A percentile compares a stretch with the other conserved stretches of the same genome.
Evolutionary conservation across 1,284 basidiomycete genomes (phyloP).

Genomic region (Neolentinus lepideus): DNA sequence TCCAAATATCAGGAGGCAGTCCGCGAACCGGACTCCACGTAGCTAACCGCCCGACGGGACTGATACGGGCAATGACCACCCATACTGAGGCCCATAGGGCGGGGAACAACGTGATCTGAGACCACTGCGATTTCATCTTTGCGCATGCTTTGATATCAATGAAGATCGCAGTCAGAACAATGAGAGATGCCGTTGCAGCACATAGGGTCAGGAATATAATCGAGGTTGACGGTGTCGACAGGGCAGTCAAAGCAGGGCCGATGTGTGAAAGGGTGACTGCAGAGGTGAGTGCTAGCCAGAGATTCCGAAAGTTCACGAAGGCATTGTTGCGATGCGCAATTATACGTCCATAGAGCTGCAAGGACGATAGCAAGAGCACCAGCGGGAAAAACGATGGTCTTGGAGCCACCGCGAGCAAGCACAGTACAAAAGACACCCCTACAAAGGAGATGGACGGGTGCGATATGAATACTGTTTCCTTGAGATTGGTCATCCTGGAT

Average conservation of each 20-base stretch:
- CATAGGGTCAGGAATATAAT: conserved; percentile 34
- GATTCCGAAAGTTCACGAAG: conserved; percentile 22
- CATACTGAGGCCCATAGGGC: conserved; percentile 59
- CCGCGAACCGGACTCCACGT: conserved; percentile 59
- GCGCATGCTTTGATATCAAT: conserved; percentile 27
- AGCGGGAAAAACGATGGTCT: conserved; percentile 46
- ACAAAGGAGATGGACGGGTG: conserved; percentile 33
- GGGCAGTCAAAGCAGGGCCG: conserved; percentile 42
- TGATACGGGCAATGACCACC: conserved; percentile 41
- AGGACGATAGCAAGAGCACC: conserved; percentile 34
- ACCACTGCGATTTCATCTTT: conserved; percentile 27
- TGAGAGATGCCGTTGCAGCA: conserved; percentile 34
- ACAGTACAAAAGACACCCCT: conserved; percentile 24
- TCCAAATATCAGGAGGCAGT: conserved; percentile 52
- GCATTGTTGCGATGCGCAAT: conserved; percentile 29
- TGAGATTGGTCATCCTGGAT: neutral
- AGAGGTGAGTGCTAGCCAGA: conserved; percentile 35
- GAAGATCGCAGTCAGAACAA: conserved; percentile 34
- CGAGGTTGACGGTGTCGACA: conserved; percentile 45
- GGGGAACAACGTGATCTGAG: conserved; percentile 53
- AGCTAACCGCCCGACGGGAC: conserved; percentile 61
- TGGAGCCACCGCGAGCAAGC: conserved; percentile 39
- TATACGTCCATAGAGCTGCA: conserved; percentile 44
- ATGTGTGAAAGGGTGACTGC: conserved; percentile 41
- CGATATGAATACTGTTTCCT: conserved; percentile 21